Base-by-base conservation (phyloP, 2,329 filamentous ascomycete genomes). In the Aschersonia sp. region DNA sequence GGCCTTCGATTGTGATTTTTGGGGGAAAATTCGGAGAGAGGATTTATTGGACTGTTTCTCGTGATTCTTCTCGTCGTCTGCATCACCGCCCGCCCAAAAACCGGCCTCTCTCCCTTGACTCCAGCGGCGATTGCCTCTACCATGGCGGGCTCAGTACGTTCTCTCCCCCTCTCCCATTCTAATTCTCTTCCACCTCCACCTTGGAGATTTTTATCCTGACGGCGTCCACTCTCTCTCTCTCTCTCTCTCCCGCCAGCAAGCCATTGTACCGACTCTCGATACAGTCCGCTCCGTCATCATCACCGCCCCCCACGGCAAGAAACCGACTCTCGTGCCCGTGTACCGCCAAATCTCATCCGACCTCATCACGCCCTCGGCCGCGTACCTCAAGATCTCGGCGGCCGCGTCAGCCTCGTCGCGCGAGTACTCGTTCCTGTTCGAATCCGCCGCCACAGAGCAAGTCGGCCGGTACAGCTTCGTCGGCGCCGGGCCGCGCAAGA, bases 391-490 rank as follows among this genome's bases (percentile, higher is more conserved):
- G 68, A 75, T 96, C 56, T 83, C 86, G 38, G 76, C 81, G 52
- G 32, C 32, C 32, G 32, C 32, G 2, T 38, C 32, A 1, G 81
- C 84, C 30, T 56, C 62, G 38, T 58, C 63, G 42, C 85, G 85
- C 45, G 82, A 86, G 55, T 81, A 87, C 59, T 96, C 91, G 3
- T 97, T 96, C 63, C 78, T 98, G 45, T 94, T 95, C 65, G 92
- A 98, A 68, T 95, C 89, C 59, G 92, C 91, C 30, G 89, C 89
- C 29, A 91, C 89, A 31, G 91, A 97, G 67, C 89, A 84, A 20
- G 88, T 98, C 54, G 91, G 91, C 50, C 78, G 92, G 58, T 97
- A 96, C 66, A 95, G 88, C 70, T 98, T 98, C 66, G 78, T 98
- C 51, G 91, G 91, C 55, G 86, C 85, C 56, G 83, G 84, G 64